Evolutionary conservation across 805 yeast species (phyloP).

Genomic region (Hanseniaspora clermontiae): DNA sequence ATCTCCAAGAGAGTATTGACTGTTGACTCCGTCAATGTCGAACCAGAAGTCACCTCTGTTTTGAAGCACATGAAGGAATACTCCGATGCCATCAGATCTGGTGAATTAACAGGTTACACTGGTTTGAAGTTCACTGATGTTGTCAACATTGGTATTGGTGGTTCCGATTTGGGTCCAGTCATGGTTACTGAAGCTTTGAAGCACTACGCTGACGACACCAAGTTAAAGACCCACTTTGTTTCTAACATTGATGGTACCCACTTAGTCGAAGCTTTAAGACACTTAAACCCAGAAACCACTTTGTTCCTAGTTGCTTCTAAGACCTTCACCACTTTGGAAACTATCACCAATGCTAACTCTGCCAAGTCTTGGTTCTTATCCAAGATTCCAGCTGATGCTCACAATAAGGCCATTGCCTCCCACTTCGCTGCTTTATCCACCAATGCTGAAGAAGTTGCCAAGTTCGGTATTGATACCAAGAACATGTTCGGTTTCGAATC

Average conservation of each 20-base stretch:
- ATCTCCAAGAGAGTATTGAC: constrained; percentile 69
- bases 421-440: constrained; percentile 96
- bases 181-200: constrained; percentile 98
- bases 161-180: constrained; percentile 97
- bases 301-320: constrained; percentile 86
- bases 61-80: constrained; percentile 94
- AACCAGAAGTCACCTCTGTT: constrained; percentile 83
- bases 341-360: constrained; percentile 87
- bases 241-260: constrained; percentile 98
- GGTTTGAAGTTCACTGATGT: constrained; percentile 88
- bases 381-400: constrained; percentile 39
- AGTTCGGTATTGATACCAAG: constrained; percentile 92
- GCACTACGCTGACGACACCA: constrained; percentile 64
- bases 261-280: constrained; percentile 76
- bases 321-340: constrained; percentile 98
- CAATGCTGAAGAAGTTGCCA: constrained; percentile 77
- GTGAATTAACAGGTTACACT: constrained; percentile 92
- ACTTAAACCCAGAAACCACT: constrained; percentile 77
- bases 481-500: constrained; percentile 97
- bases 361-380: constrained; percentile 95
- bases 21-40: constrained; percentile 82
- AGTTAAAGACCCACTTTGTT: constrained; percentile 63
- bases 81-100: constrained; percentile 78
- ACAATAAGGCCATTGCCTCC: constrained; percentile 55
- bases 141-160: constrained; percentile 98